Base-by-base conservation (phyloP, 2,329 filamentous ascomycete species). In the Colletotrichum tamarilloi region DNA sequence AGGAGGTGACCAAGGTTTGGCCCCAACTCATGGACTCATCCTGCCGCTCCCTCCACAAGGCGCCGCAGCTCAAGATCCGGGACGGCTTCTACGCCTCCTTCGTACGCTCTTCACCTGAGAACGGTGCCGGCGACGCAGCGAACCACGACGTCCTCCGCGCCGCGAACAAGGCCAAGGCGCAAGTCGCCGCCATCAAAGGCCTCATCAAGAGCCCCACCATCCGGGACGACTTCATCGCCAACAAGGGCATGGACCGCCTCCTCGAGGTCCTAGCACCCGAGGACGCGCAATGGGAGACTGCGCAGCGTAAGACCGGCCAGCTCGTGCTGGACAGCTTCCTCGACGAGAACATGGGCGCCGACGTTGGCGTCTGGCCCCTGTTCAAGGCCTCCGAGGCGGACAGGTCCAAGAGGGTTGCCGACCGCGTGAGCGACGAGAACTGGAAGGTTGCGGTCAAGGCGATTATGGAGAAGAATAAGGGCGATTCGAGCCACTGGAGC, bases 241-340 rank as follows among this genome's bases (percentile, higher is more conserved):
- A 83, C 65, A 82, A 82, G 58, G 91, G 90, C 24, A 90, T 92
- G 85, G 81, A 82, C 30, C 83, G 85, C 38, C 82, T 92, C 7
- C 83, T 91, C 16, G 84, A 86, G 56, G 84, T 91, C 7, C 85
- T 92, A 46, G 77, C 84, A 4, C 84, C 82, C 9, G 81, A 85
- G 28, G 85, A 82, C n/a, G 80, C 82, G 5, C 83, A 85, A 30
- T 89, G 90, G 84, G 85, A 85, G 16, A 78, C 82, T 1, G 86
- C 88, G 6, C 85, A 88, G 78, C 85, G 85, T 71, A 90, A 88
- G 77, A 87, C 88, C 28, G 89, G 87, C 1, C 85, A 90, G 73
- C 84, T 93, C 68, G 85, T 92, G 32, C 84, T 89, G 42, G 92
- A 93, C 77, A 91, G 87, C 73, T 93, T 93, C 78, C 82, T 93